Evolutionary conservation across 208 protist genomes (phyloP).

Genomic region (Leishmania arabica): DNA sequence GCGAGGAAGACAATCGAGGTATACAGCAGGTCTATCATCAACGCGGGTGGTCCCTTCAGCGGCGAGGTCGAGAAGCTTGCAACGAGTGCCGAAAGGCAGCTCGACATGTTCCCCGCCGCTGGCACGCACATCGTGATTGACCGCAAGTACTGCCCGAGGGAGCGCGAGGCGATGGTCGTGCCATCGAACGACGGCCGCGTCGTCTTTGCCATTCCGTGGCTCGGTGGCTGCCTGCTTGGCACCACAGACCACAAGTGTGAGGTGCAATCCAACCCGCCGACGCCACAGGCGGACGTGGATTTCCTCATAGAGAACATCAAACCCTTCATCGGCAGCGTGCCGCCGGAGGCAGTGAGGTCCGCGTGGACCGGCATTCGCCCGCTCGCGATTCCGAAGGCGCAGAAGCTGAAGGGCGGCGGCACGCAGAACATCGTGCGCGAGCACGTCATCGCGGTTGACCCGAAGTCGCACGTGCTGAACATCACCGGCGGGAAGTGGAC

Average conservation of each 20-base stretch:
- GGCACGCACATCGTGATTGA: slow-evolving; percentile 91
- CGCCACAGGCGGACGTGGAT: slow-evolving; percentile 72
- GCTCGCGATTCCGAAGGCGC: slow-evolving; percentile 45
- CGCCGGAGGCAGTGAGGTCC: slow-evolving; percentile 67
- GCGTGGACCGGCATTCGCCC: slow-evolving; percentile 90
- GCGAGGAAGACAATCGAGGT: slow-evolving; percentile 69
- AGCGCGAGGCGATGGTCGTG: slow-evolving; percentile 82
- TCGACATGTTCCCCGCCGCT: slow-evolving; percentile 72
- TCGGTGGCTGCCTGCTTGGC: slow-evolving; percentile 92
- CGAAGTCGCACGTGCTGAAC: slow-evolving; percentile 70
- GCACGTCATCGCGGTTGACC: slow-evolving; percentile 87
- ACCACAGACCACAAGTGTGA: slow-evolving; percentile 90
- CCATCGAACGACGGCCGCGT: slow-evolving; percentile 94
- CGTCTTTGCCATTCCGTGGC: slow-evolving; percentile 93
- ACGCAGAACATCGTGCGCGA: slow-evolving; percentile 92
- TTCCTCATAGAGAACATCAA: slow-evolving; percentile 86
- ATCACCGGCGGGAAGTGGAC: slow-evolving; percentile 97
- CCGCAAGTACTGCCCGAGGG: slow-evolving; percentile 73
- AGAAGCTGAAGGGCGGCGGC: slow-evolving; percentile 21
- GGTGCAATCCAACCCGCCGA: slow-evolving; percentile 62
- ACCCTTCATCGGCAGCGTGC: slow-evolving; percentile 66
- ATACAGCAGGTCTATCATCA: slow-evolving; percentile 89
- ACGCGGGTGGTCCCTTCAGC: slow-evolving; percentile 91
- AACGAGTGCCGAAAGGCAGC: slow-evolving; percentile 32
- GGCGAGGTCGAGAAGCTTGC: slow-evolving; percentile 84